Conservation (phyloP, 306 rosid species). For the Parietaria judaica region DNA sequence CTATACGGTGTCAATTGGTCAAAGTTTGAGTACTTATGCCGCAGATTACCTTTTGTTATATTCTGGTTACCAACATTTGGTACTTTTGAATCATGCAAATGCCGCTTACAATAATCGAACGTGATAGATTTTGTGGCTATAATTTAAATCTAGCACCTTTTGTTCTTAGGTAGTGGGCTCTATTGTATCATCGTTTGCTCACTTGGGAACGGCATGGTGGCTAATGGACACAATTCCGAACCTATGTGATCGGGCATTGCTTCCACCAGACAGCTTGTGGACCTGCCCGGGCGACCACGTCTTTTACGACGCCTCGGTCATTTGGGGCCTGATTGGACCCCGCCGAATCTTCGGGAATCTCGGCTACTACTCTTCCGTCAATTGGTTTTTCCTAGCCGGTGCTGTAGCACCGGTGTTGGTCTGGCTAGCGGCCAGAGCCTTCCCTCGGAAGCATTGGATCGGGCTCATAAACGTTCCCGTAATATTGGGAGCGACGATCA, state of each 20-base stretch:
- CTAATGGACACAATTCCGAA: slow-evolving; percentile 56
- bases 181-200: slow-evolving; percentile 44
- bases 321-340: slow-evolving; percentile 80
- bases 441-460: slow-evolving; percentile 60
- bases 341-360: slow-evolving; percentile 68
- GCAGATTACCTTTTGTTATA: too few relatives aligned
- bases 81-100: too few relatives aligned
- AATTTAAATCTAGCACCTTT: too few relatives aligned
- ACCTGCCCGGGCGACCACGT: slow-evolving; percentile 83
- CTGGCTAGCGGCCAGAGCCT: slow-evolving; percentile 74
- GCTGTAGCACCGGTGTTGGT: slow-evolving; percentile 59
- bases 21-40: too few relatives aligned
- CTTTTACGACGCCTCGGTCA: slow-evolving; percentile 79
- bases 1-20: too few relatives aligned
- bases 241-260: slow-evolving; percentile 51
- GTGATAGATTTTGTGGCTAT: too few relatives aligned
- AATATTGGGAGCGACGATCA: slow-evolving; percentile 37
- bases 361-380: slow-evolving; percentile 59
- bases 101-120: too few relatives aligned
- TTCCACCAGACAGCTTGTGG: slow-evolving; percentile 76
- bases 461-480: slow-evolving; percentile 61
- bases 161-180: slow-evolving; percentile 51
- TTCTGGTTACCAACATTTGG: too few relatives aligned
- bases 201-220: slow-evolving; percentile 82
- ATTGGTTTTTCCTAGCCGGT: slow-evolving; percentile 76